These are phyloP conservation scores for Jamesozyma hellenica DNA, from an alignment of 805 yeast genomes.

Conservation along the genomic window DNA sequence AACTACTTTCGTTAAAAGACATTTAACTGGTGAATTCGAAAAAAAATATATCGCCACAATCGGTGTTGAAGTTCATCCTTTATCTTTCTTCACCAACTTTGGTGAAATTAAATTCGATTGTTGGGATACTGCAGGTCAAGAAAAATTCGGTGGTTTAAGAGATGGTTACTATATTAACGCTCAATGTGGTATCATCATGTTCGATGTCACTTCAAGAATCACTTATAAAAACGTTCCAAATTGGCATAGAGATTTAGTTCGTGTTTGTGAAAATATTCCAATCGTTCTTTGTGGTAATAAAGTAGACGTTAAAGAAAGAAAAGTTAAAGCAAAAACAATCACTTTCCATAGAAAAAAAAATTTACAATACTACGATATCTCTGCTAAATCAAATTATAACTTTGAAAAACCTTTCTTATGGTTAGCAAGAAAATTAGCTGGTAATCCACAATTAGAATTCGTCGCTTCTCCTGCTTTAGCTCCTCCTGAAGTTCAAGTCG, in stretches of 20 bases:
- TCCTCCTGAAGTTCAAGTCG: slow-evolving; percentile 98
- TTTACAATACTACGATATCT: slow-evolving; percentile 97
- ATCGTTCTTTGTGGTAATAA: slow-evolving; percentile 98
- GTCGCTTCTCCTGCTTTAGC: slow-evolving; percentile 99
- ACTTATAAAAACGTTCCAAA: slow-evolving; percentile 99
- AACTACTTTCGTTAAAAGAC: slow-evolving; percentile 99
- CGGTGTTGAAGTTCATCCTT: slow-evolving; percentile 99
- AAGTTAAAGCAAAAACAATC: slow-evolving; percentile 98
- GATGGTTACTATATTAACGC: slow-evolving; percentile 99
- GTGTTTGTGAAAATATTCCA: slow-evolving; percentile 99
- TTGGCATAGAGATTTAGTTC: slow-evolving; percentile 99
- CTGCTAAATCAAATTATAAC: slow-evolving; percentile 99
- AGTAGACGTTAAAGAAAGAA: slow-evolving; percentile 99
- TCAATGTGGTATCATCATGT: slow-evolving; percentile 99
- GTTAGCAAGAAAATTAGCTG: slow-evolving; percentile 98
- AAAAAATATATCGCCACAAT: slow-evolving; percentile 97
- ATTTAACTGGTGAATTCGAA: slow-evolving; percentile 98
- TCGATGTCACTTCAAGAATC: slow-evolving; percentile 98
- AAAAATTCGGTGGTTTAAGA: slow-evolving; percentile 98
- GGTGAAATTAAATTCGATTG: slow-evolving; percentile 99
- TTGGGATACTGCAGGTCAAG: slow-evolving; percentile 99
- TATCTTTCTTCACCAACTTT: slow-evolving; percentile 93
- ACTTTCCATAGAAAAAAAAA: slow-evolving; percentile 99
- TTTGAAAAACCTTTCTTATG: slow-evolving; percentile 99
- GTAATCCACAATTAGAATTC: slow-evolving; percentile 95